Percentiles rank a stretch among this genome's conserved stretches.
phyloP scores from a whole-genome alignment of 75 land plant species.

The Selaginella tamariscina region DNA sequence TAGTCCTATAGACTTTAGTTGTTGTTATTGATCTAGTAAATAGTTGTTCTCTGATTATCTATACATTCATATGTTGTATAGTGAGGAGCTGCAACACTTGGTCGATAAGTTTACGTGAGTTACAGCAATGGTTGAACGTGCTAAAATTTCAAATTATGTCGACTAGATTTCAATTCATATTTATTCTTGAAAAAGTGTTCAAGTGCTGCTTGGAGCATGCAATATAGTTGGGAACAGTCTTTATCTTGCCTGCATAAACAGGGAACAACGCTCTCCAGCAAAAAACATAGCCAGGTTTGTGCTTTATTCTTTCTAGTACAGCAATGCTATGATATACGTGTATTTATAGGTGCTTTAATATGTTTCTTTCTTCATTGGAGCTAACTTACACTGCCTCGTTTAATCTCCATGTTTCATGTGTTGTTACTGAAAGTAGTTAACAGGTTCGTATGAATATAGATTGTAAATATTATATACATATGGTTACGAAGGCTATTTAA shows the following conservation, averaged over 20 bases:
- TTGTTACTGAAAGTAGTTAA: not conserved
- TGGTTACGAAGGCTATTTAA: too few relatives aligned
- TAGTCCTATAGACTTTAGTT: too few relatives aligned
- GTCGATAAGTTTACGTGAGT: constrained; percentile 42
- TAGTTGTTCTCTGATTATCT: too few relatives aligned
- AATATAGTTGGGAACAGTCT: constrained; percentile 76
- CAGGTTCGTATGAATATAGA: not conserved
- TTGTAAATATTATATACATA: too few relatives aligned
- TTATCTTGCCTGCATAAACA: constrained; percentile 25
- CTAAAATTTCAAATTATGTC: too few relatives aligned
- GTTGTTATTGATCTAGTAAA: too few relatives aligned
- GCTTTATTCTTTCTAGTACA: too few relatives aligned
- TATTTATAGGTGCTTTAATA: too few relatives aligned
- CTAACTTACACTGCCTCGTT: constrained; percentile 20
- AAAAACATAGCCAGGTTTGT: not conserved
- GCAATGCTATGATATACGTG: too few relatives aligned
- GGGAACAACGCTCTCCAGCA: not conserved
- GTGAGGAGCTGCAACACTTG: not conserved
- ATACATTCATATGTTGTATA: too few relatives aligned
- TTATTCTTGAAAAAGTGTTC: too few relatives aligned
- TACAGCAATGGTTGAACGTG: constrained; percentile 69
- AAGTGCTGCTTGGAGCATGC: constrained; percentile 45
- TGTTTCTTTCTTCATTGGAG: not conserved
- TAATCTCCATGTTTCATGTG: constrained; percentile 66
- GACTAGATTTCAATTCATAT: too few relatives aligned